Evolutionary conservation across 2,329 filamentous ascomycete species (phyloP).

Genomic region (Alternaria dauci): DNA sequence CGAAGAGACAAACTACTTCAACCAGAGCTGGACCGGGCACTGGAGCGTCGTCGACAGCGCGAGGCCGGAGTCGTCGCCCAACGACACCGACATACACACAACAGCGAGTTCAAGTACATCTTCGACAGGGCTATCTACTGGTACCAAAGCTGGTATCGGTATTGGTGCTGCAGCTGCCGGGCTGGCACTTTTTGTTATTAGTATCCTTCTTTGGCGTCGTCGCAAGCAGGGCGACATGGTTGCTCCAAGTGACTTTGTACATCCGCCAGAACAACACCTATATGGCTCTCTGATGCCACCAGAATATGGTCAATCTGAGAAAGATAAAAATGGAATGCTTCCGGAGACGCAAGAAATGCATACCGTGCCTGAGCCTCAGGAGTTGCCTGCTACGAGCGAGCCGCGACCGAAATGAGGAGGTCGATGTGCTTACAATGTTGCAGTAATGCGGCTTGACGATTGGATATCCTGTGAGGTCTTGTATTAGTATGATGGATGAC

Average conservation of each 20-base stretch:
- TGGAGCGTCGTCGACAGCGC: background rate
- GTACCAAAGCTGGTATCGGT: background rate
- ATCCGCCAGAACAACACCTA: background rate
- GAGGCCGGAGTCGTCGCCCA: background rate
- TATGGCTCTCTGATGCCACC: background rate
- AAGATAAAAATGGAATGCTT: background rate
- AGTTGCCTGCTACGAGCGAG: background rate
- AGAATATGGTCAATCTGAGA: background rate
- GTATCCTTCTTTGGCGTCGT: background rate
- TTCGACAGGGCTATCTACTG: background rate
- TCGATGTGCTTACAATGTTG: background rate
- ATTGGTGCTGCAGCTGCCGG: conserved; percentile 1
- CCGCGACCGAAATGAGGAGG: background rate
- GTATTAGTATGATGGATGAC: background rate
- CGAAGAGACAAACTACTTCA: conserved; percentile 1
- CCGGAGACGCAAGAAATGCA: background rate
- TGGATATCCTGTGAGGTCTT: background rate
- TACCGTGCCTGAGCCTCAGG: background rate
- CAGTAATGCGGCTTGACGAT: background rate
- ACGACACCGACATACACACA: background rate
- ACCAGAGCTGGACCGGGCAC: conserved; percentile 5
- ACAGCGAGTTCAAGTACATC: background rate
- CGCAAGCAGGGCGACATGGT: background rate
- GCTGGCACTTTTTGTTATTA: background rate
- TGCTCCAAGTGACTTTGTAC: background rate